Evolutionary conservation across 2,329 filamentous ascomycete species (phyloP).

Genomic region (Leptoxyphium fumago): DNA sequence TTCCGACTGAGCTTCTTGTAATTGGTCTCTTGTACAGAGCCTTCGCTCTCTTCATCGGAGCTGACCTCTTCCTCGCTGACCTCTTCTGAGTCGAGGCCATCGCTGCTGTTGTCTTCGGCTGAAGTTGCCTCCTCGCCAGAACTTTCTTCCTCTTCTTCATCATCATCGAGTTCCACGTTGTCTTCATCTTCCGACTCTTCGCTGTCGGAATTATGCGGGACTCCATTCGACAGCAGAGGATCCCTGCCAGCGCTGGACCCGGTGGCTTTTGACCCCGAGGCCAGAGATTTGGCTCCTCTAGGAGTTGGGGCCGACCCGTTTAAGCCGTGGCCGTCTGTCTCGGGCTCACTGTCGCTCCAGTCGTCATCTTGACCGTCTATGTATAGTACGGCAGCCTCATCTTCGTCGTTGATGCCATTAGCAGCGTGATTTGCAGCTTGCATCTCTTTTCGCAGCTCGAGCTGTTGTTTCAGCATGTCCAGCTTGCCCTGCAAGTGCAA

Average conservation of each 20-base stretch:
- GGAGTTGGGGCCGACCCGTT: slow-evolving; percentile 23
- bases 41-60: slow-evolving; percentile 7
- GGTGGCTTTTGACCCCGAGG: slow-evolving; percentile 9
- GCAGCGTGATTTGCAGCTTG: slow-evolving; percentile 34
- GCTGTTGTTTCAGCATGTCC: slow-evolving; percentile 83
- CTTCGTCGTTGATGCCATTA: slow-evolving; percentile 43
- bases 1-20: slow-evolving; percentile 11
- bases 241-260: not conserved
- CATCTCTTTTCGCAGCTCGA: slow-evolving; percentile 61
- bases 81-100: slow-evolving; percentile 10
- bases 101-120: slow-evolving; percentile 7
- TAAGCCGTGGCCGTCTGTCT: slow-evolving; percentile 27
- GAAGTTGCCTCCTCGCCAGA: slow-evolving; percentile 1
- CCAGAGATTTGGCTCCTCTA: slow-evolving; percentile 13
- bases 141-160: slow-evolving; percentile 9
- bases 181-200: slow-evolving; percentile 31
- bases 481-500: slow-evolving; percentile 87
- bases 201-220: slow-evolving; percentile 15
- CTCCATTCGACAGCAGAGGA: slow-evolving; percentile 6
- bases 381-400: slow-evolving; percentile 65
- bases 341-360: slow-evolving; percentile 40
- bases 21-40: slow-evolving; percentile 5
- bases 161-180: slow-evolving; percentile 12
- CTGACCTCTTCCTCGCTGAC: slow-evolving; percentile 4
- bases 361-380: slow-evolving; percentile 66